Evolutionary conservation across 306 rosid species (phyloP).

Genomic region (Luffa aegyptiaca): DNA sequence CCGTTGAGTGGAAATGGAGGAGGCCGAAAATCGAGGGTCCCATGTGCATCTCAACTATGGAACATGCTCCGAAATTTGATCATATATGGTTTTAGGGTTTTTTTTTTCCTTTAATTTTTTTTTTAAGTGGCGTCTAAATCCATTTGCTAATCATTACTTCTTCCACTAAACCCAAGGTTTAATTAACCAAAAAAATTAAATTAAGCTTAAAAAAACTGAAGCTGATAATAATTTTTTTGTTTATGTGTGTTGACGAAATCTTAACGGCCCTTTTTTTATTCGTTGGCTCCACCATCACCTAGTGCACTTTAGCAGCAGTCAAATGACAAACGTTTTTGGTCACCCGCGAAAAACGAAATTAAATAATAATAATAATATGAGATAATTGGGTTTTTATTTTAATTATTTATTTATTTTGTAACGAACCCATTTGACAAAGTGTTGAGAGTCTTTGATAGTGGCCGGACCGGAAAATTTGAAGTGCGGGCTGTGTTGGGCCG

Average conservation of each 20-base stretch:
- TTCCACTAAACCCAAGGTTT: slow-evolving; percentile 36
- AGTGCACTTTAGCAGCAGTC: slow-evolving; percentile 12
- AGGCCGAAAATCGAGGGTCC: slow-evolving; percentile 31
- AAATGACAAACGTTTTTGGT: slow-evolving; percentile 3
- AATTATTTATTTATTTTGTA: not conserved
- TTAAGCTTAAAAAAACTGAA: not conserved
- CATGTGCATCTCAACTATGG: slow-evolving; percentile 34
- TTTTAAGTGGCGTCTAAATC: slow-evolving; percentile 35
- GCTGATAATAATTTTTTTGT: not conserved
- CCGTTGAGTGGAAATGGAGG: slow-evolving; percentile 4
- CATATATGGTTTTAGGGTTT: slow-evolving; percentile 18
- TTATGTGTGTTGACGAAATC: slow-evolving; percentile 30
- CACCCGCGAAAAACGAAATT: not conserved
- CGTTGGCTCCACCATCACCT: slow-evolving; percentile 30
- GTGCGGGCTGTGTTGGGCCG: slow-evolving; percentile 26
- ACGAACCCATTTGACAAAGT: not conserved
- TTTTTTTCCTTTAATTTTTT: not conserved
- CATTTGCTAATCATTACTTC: slow-evolving; percentile 52
- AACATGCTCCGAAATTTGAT: slow-evolving; percentile 61
- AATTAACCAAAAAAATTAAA: slow-evolving; percentile 10
- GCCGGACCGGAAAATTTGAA: slow-evolving; percentile 3
- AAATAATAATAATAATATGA: not conserved
- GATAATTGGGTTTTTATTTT: not conserved
- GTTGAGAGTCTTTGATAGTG: not conserved
- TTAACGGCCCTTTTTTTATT: slow-evolving; percentile 19